Percentiles rank a stretch among this genome's conserved stretches.
Conservation (phyloP, 2,329 filamentous ascomycete genomes). For the Acrodontium crateriforme region DNA sequence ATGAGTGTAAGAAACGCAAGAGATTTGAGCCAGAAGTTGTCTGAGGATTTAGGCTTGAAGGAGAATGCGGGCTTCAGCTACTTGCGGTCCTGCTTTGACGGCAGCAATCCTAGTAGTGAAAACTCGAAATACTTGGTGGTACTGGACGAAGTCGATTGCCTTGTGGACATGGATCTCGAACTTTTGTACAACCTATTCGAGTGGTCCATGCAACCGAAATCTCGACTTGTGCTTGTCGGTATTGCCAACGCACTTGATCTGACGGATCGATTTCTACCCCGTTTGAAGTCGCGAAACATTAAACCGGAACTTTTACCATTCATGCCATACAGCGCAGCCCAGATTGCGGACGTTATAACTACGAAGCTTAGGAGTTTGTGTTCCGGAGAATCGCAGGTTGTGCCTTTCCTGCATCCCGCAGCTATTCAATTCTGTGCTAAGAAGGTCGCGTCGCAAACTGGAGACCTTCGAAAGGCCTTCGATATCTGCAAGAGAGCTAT, state of each 20-base stretch:
- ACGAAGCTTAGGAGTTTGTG: constrained; percentile 66
- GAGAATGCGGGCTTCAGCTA: constrained; percentile 51
- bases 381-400: constrained; percentile 32
- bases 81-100: constrained; percentile 56
- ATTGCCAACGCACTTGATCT: constrained; percentile 94
- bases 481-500: constrained; percentile 84
- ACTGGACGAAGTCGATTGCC: constrained; percentile 88
- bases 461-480: constrained; percentile 87
- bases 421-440: constrained; percentile 89
- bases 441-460: constrained; percentile 87
- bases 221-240: constrained; percentile 70
- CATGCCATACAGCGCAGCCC: constrained; percentile 74
- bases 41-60: constrained; percentile 52
- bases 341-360: constrained; percentile 79
- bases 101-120: constrained; percentile 38
- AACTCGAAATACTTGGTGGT: constrained; percentile 60
- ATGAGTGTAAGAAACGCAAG: constrained; percentile 87
- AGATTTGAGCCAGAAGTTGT: constrained; percentile 69
- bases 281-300: constrained; percentile 81
- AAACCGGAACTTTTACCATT: constrained; percentile 85
- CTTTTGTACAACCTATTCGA: constrained; percentile 91
- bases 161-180: constrained; percentile 76
- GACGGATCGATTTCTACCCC: constrained; percentile 86
- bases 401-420: constrained; percentile 86
- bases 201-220: constrained; percentile 76